Conservation (phyloP, 1,284 basidiomycete genomes). For the Takashimella tepidaria region DNA sequence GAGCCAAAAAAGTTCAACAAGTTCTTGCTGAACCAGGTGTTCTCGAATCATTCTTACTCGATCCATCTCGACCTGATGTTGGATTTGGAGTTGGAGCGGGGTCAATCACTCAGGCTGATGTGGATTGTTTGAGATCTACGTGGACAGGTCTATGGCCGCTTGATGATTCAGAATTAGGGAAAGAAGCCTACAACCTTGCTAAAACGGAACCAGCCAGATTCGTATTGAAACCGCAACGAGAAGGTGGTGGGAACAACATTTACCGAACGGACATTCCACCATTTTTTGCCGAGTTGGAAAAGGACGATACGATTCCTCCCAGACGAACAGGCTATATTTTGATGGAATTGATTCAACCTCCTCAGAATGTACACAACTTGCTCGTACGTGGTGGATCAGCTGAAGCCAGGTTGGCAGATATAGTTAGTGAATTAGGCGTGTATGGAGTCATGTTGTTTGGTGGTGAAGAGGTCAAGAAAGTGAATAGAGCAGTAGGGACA, state of each 20-base stretch:
- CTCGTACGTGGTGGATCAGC: slow-evolving; percentile 57
- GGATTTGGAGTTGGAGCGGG: slow-evolving; percentile 47
- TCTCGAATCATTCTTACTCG: slow-evolving; percentile 64
- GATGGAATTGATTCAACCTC: slow-evolving; percentile 84
- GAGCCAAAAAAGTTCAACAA: slow-evolving; percentile 94
- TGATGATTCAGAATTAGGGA: slow-evolving; percentile 48
- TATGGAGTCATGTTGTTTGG: slow-evolving; percentile 85
- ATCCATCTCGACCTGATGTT: slow-evolving; percentile 39
- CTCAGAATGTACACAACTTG: slow-evolving; percentile 61
- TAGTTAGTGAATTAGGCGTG: slow-evolving; percentile 86
- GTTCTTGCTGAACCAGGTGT: slow-evolving; percentile 70
- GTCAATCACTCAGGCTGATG: slow-evolving; percentile 44
- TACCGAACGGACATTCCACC: slow-evolving; percentile 77
- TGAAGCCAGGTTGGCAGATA: slow-evolving; percentile 56
- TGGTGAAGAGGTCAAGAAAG: slow-evolving; percentile 30
- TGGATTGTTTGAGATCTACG: slow-evolving; percentile 57
- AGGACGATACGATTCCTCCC: slow-evolving; percentile 51
- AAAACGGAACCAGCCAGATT: slow-evolving; percentile 55
- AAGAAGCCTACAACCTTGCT: slow-evolving; percentile 56
- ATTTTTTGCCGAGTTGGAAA: slow-evolving; percentile 61
- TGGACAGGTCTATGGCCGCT: slow-evolving; percentile 74
- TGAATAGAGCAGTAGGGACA: slow-evolving; percentile 72
- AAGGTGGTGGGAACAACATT: slow-evolving; percentile 96
- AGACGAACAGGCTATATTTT: slow-evolving; percentile 72
- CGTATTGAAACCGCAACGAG: slow-evolving; percentile 92